phyloP scores from a whole-genome alignment of 352 stramenopile genomes.

The Globisporangium spinosum region DNA sequence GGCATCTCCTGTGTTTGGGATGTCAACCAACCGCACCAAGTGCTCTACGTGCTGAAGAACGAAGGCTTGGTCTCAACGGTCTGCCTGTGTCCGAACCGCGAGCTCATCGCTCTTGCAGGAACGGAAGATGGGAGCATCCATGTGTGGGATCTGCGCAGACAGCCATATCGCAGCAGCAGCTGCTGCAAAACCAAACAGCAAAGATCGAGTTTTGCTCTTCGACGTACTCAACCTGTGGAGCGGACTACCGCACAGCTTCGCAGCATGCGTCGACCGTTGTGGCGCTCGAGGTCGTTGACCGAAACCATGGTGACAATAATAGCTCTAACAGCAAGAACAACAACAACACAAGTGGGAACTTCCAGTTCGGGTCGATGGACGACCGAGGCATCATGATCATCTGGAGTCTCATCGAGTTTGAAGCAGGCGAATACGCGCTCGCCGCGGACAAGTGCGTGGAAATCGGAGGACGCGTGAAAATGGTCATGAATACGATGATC shows the following conservation, averaged over 20 bases:
- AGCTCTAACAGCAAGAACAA: slow-evolving; percentile 3
- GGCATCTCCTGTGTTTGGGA: slow-evolving; percentile 67
- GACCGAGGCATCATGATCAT: slow-evolving; percentile 64
- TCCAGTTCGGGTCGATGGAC: slow-evolving; percentile 73
- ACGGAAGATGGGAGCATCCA: slow-evolving; percentile 64
- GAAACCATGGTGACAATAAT: neutral
- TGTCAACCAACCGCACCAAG: slow-evolving; percentile 44
- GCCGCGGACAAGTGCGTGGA: slow-evolving; percentile 55
- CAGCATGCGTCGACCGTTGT: slow-evolving; percentile 52
- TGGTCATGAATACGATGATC: slow-evolving; percentile 62
- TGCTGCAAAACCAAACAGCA: neutral
- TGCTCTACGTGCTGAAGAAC: slow-evolving; percentile 40
- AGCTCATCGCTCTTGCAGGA: slow-evolving; percentile 50
- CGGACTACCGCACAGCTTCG: slow-evolving; percentile 31
- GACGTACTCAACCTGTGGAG: slow-evolving; percentile 57
- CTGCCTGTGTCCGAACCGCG: slow-evolving; percentile 42
- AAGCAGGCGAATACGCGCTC: slow-evolving; percentile 37
- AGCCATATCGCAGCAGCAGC: slow-evolving; percentile 4
- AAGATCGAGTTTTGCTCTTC: slow-evolving; percentile 31
- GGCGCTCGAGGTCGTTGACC: slow-evolving; percentile 34
- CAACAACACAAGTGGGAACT: slow-evolving; percentile 25
- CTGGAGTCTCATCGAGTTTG: slow-evolving; percentile 68
- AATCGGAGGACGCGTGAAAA: slow-evolving; percentile 58
- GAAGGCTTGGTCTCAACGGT: slow-evolving; percentile 41
- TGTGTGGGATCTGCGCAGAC: slow-evolving; percentile 57